A percentile compares a stretch with the other conserved stretches of the same genome.
These are phyloP conservation scores for Cryomyces antarcticus DNA, from an alignment of 495 filamentous ascomycete species.

Conservation along the genomic window DNA sequence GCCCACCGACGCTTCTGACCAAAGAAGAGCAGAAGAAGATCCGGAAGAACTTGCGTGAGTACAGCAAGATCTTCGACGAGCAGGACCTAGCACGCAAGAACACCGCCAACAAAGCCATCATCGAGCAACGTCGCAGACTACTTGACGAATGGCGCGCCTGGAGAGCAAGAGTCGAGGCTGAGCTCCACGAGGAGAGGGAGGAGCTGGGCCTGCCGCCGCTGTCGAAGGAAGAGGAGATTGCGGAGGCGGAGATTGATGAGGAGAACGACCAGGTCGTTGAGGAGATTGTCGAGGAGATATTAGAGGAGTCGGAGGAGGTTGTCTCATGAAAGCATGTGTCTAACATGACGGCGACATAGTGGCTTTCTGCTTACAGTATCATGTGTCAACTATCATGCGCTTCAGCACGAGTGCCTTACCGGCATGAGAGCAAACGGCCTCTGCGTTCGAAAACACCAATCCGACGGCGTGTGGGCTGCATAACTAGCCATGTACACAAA, in stretches of 20 bases:
- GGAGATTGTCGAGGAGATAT: slow-evolving; percentile 38
- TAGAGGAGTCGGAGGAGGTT: slow-evolving; percentile 65
- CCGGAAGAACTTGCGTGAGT: slow-evolving; percentile 95
- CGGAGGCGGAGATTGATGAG: slow-evolving; percentile 32
- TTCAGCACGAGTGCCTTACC: too few relatives aligned
- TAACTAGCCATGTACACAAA: too few relatives aligned
- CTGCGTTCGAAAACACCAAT: too few relatives aligned
- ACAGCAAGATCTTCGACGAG: slow-evolving; percentile 83
- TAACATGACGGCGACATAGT: too few relatives aligned
- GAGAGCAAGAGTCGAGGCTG: slow-evolving; percentile 52
- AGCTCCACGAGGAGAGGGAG: slow-evolving; percentile 50
- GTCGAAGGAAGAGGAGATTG: slow-evolving; percentile 26
- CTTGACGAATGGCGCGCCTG: slow-evolving; percentile 83
- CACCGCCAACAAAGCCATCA: slow-evolving; percentile 78
- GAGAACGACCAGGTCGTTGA: slow-evolving; percentile 24
- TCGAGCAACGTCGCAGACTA: slow-evolving; percentile 64
- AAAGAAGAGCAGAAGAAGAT: slow-evolving; percentile 93
- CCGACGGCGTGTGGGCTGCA: too few relatives aligned
- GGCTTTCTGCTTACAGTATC: too few relatives aligned
- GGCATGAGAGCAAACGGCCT: too few relatives aligned
- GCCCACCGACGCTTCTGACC: slow-evolving; percentile 67
- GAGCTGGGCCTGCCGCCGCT: slow-evolving; percentile 38
- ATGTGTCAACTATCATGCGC: too few relatives aligned
- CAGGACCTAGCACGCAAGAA: slow-evolving; percentile 82
- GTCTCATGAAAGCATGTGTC: slow-evolving; percentile 13